These are phyloP conservation scores for Kernera saxatilis DNA, from an alignment of 345 rosid species.

Conservation along the genomic window DNA sequence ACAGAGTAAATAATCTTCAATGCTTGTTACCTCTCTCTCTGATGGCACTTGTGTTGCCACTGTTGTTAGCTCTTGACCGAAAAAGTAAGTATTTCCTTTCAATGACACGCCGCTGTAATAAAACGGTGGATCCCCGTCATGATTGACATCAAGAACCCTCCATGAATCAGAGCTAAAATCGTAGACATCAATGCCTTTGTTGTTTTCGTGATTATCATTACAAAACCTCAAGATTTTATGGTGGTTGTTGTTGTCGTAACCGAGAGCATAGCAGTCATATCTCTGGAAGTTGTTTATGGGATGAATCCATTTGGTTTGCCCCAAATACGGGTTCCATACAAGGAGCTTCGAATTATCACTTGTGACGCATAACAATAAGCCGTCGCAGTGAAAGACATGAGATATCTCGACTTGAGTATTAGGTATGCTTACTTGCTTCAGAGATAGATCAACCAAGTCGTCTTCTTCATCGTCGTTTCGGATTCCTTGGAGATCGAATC, in stretches of 20 bases:
- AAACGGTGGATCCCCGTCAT: fast-evolving
- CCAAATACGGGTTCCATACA: background rate
- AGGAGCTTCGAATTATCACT: background rate
- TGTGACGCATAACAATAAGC: background rate
- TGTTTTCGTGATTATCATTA: too few species aligned
- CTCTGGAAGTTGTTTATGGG: background rate
- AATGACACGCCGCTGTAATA: background rate
- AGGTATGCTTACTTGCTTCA: background rate
- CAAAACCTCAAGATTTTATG: background rate
- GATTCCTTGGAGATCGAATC: background rate
- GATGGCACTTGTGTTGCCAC: too few species aligned
- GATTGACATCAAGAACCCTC: background rate
- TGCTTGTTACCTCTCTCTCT: too few species aligned
- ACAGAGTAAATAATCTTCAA: background rate
- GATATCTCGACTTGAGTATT: background rate
- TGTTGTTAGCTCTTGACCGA: background rate
- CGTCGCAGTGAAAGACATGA: background rate
- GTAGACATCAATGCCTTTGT: background rate
- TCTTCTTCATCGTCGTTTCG: background rate
- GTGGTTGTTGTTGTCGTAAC: background rate
- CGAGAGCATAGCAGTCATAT: background rate
- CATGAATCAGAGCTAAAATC: background rate
- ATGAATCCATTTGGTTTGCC: background rate
- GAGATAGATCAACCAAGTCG: background rate
- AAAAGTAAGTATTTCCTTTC: background rate